These are phyloP conservation scores for Colletotrichum paranaense DNA, from an alignment of 2,329 filamentous ascomycete species.

Conservation along the genomic window DNA sequence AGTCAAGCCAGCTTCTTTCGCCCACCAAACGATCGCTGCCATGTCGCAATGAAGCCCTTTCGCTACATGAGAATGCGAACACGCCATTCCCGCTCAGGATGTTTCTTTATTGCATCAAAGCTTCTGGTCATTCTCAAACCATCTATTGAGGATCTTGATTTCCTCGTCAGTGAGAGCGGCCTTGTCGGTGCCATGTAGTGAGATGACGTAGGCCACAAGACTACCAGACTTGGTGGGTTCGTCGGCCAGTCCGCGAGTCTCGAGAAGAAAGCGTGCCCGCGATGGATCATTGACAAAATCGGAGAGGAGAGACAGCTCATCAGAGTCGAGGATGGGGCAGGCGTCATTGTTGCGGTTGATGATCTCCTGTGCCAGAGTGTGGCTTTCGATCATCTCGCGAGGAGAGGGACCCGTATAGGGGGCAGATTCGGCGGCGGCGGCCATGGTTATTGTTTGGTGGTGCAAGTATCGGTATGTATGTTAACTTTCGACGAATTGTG, in stretches of 20 bases:
- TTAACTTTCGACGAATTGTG: no score
- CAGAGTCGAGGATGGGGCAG: conserved; percentile 25
- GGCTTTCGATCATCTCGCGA: conserved; percentile 31
- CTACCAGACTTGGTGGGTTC: conserved; percentile 18
- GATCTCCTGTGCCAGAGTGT: conserved; percentile 36
- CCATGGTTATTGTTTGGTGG: neutral
- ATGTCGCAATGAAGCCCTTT: neutral
- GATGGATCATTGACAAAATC: conserved; percentile 22
- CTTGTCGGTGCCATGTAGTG: conserved; percentile 25
- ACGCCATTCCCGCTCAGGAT: neutral
- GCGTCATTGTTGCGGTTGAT: conserved; percentile 36
- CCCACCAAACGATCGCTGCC: neutral
- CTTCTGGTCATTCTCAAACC: conserved; percentile 27
- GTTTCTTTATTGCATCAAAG: neutral
- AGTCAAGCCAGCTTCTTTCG: neutral
- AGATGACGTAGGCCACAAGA: conserved; percentile 30
- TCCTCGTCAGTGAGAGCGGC: conserved; percentile 26
- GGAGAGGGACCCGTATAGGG: conserved; percentile 34
- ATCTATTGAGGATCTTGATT: conserved; percentile 22
- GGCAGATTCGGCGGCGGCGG: neutral
- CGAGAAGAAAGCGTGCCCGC: conserved; percentile 1
- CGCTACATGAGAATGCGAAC: no score
- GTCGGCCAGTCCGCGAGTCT: neutral
- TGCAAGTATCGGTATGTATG: neutral
- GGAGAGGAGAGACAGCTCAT: conserved; percentile 23